Conservation (phyloP, 1,284 basidiomycete species). For the Ustilago esculenta region DNA sequence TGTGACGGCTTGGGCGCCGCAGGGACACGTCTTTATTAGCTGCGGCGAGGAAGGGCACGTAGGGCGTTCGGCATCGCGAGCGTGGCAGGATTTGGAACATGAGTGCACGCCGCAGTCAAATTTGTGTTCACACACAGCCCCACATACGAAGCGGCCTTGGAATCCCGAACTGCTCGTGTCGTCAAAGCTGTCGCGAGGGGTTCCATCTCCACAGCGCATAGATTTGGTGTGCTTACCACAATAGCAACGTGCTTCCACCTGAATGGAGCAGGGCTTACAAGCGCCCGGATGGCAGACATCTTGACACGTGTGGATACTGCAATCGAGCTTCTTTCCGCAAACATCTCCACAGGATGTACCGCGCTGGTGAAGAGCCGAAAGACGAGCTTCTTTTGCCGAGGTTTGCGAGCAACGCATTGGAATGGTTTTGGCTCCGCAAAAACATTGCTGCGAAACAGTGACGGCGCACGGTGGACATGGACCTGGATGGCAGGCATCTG, state of each 20-base stretch:
- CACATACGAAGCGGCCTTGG: conserved; percentile 50
- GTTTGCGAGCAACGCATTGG: conserved; percentile 63
- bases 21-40: conserved; percentile 56
- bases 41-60: conserved; percentile 57
- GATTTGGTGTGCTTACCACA: conserved; percentile 55
- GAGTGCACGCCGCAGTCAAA: conserved; percentile 60
- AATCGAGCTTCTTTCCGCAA: conserved; percentile 59
- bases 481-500: conserved; percentile 62
- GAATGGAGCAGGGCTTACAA: conserved; percentile 52
- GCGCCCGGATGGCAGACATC: conserved; percentile 57
- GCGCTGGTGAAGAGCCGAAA: conserved; percentile 26
- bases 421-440: conserved; percentile 58
- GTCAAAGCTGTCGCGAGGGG: conserved; percentile 28
- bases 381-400: conserved; percentile 23
- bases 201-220: conserved; percentile 60
- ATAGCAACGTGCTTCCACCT: conserved; percentile 53
- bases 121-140: conserved; percentile 44
- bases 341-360: conserved; percentile 58
- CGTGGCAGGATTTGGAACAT: conserved; percentile 58
- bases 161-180: conserved; percentile 22
- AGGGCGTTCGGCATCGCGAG: conserved; percentile 26
- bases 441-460: conserved; percentile 60
- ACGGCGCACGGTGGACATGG: conserved; percentile 65
- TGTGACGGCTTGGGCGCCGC: conserved; percentile 49
- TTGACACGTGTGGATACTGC: conserved; percentile 55